Base-by-base conservation (phyloP, 257 asterid species). In the Petunia secreta region DNA sequence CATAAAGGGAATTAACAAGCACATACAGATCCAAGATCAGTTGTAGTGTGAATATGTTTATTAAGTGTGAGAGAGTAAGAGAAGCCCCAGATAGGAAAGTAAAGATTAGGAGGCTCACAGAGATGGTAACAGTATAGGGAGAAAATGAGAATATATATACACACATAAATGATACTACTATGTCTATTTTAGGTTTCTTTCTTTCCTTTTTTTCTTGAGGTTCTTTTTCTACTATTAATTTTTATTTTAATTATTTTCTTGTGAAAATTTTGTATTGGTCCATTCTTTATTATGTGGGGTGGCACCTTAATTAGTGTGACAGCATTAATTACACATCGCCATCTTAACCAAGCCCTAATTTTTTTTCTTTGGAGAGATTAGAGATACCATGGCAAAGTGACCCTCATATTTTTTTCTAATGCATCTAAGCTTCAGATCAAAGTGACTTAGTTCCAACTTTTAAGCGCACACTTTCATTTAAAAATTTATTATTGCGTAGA, bases 311-410 rank as follows among this genome's bases (percentile, higher is more conserved):
- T 25, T 25, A 59, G 34, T 25, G 13, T 37, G 44, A 63, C n/a
- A 15, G 16, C 15, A 68, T 43, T 50, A 58, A 52, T 6, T 62
- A 34, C 60, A 67, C 79, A 75, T 80, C n/a, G 39, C 44, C 62
- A 62, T 77, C 66, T 69, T 36, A 57, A n/a, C 52, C 62, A 85
- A 81, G 75, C 85, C 87, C 87, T 85, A 84, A 73, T 0, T 41
- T 68, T 16, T 40, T 58, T 84, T 69, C 66, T 38, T 50, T 36
- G 25, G 55, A 15, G 48, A 63, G 44, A 6, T 46, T 46, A 15
- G 48, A 63, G 44, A 6, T 46, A 38, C 2, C 53, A 52, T 75
- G 8, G 76, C 14, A 39, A 52, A 74, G 59, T 3, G 10, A 53
- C 14, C n/a, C 54, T 59, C 65, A 48, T 59, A 25, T 25, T 25